Evolutionary conservation across 2,329 filamentous ascomycete genomes (phyloP).

Genomic region (Phaeophleospora eucalypticola): DNA sequence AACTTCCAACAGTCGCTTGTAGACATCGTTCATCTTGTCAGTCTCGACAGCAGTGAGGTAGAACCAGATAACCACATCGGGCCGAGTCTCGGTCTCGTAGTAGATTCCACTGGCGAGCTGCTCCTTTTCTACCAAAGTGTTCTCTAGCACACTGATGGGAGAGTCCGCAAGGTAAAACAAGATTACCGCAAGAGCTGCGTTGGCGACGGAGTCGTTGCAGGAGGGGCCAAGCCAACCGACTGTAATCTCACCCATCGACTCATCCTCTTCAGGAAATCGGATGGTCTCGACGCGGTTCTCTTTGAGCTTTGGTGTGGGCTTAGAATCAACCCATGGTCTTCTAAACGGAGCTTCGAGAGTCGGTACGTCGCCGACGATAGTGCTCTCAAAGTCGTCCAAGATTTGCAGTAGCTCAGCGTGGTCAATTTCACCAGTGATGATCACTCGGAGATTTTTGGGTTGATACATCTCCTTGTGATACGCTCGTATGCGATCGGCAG

Average conservation of each 20-base stretch:
- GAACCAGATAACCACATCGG: slow-evolving; percentile 79
- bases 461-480: slow-evolving; percentile 98
- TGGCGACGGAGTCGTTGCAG: slow-evolving; percentile 58
- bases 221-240: slow-evolving; percentile 84
- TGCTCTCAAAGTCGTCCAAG: slow-evolving; percentile 81
- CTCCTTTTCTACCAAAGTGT: slow-evolving; percentile 86
- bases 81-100: slow-evolving; percentile 73
- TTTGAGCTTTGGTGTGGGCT: slow-evolving; percentile 67
- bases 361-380: slow-evolving; percentile 78
- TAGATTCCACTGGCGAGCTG: slow-evolving; percentile 83
- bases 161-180: slow-evolving; percentile 88
- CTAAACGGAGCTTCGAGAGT: slow-evolving; percentile 70
- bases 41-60: slow-evolving; percentile 83
- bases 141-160: slow-evolving; percentile 87
- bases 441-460: slow-evolving; percentile 85
- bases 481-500: slow-evolving; percentile 82
- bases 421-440: slow-evolving; percentile 88
- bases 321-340: slow-evolving; percentile 86
- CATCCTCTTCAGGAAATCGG: slow-evolving; percentile 94
- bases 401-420: slow-evolving; percentile 75
- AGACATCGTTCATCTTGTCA: slow-evolving; percentile 75
- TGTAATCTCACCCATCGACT: slow-evolving; percentile 82
- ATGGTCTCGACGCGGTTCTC: slow-evolving; percentile 72
- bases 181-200: slow-evolving; percentile 72
- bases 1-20: slow-evolving; percentile 79